Conservation (phyloP, 176 grass and related monocot species). For the Oryza glumipatula region DNA sequence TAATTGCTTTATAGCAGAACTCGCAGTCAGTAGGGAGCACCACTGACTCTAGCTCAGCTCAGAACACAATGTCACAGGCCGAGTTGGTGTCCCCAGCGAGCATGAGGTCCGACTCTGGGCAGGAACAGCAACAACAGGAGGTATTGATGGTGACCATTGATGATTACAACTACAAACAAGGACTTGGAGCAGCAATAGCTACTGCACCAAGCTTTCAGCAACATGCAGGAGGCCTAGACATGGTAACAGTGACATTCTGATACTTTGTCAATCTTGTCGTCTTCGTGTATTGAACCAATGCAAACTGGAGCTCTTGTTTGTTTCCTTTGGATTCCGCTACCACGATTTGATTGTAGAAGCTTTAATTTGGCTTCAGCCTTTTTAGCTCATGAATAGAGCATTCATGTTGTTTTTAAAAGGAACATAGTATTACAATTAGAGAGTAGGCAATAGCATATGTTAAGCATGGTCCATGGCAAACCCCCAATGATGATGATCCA, state of each 20-base stretch:
- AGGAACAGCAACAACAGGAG: constrained; percentile 59
- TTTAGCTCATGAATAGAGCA: constrained; percentile 1
- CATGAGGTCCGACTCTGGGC: constrained; percentile 50
- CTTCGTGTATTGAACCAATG: constrained; percentile 5
- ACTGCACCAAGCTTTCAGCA: constrained; percentile 56
- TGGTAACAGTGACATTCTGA: constrained; percentile 46
- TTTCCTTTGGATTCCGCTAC: background rate
- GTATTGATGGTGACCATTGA: constrained; percentile 71
- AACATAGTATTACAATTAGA: background rate
- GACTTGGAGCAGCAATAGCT: constrained; percentile 32
- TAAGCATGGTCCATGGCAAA: background rate
- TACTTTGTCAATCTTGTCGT: constrained; percentile 26
- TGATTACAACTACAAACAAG: constrained; percentile 63
- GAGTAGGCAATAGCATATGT: constrained; percentile 12
- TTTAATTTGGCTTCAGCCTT: constrained; percentile 22
- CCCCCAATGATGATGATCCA: constrained; percentile 26
- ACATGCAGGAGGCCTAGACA: constrained; percentile 49
- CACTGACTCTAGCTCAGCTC: constrained; percentile 78
- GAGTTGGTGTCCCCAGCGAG: constrained; percentile 63
- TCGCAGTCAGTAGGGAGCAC: constrained; percentile 79
- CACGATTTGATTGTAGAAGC: background rate
- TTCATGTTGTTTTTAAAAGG: background rate
- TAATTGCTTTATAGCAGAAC: constrained; percentile 59
- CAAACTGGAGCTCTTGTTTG: constrained; percentile 24
- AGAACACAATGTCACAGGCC: constrained; percentile 60